phyloP scores from a whole-genome alignment of 306 rosid species.

The Alnus rubra region DNA sequence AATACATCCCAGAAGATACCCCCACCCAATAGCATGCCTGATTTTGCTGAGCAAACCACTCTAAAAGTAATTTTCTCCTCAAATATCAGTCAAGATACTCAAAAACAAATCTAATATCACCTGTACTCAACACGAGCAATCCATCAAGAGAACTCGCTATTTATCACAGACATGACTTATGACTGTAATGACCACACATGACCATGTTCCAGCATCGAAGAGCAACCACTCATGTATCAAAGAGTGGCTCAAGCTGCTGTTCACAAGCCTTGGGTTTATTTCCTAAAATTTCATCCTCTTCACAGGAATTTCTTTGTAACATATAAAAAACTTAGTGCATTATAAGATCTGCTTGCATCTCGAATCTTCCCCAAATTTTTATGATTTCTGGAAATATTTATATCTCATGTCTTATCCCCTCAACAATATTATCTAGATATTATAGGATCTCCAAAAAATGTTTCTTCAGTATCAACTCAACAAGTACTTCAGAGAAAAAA shows the following conservation, averaged over 20 bases:
- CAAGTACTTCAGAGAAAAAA: constrained; percentile 2
- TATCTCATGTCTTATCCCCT: not conserved
- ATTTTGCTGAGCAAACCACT: not conserved
- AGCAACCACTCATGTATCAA: not conserved
- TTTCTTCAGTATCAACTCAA: constrained; percentile 17
- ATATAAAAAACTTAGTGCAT: not conserved
- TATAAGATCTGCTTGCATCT: not conserved
- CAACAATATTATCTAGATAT: not conserved
- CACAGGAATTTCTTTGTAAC: not conserved
- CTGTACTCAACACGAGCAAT: not conserved
- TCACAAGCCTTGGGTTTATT: not conserved
- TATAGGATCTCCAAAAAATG: constrained; percentile 6
- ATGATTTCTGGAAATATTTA: not conserved
- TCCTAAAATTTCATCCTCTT: not conserved
- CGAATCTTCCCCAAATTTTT: not conserved
- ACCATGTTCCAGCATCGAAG: not conserved
- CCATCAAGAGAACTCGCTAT: not conserved
- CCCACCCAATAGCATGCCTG: not conserved
- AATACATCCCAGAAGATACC: too few relatives aligned
- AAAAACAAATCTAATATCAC: not conserved
- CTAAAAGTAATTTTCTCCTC: not conserved
- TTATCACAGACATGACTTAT: not conserved
- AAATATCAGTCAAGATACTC: not conserved
- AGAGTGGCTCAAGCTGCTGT: not conserved
- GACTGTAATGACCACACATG: not conserved